These are phyloP conservation scores for Fusarium pseudonygamai DNA, from an alignment of 2,329 filamentous ascomycete genomes.

Conservation along the genomic window DNA sequence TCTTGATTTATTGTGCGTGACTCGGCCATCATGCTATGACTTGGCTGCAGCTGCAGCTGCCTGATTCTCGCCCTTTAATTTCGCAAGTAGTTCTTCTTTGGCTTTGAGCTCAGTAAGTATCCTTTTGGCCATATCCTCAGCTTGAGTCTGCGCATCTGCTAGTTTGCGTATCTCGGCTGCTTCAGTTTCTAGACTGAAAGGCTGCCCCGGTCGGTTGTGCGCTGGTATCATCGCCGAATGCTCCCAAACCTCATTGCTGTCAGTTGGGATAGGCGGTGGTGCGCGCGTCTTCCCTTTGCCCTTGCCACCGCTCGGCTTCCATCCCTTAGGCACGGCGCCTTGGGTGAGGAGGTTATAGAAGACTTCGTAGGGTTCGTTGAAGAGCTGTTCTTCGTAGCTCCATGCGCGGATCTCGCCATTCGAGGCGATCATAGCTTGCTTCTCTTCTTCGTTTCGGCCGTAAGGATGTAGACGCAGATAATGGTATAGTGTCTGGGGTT, in stretches of 20 bases:
- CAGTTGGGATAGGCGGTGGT: conserved; percentile 50
- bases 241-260: conserved; percentile 65
- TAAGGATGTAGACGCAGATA: conserved; percentile 92
- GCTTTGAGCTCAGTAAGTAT: conserved; percentile 69
- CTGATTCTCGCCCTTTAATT: conserved; percentile 68
- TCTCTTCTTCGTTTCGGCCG: conserved; percentile 80
- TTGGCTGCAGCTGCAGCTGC: conserved; percentile 51
- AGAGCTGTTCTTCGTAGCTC: conserved; percentile 92
- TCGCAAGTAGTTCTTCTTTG: conserved; percentile 70
- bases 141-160: conserved; percentile 70
- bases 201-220: conserved; percentile 71
- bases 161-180: conserved; percentile 68
- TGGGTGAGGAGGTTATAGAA: conserved; percentile 89
- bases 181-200: conserved; percentile 79
- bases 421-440: conserved; percentile 65
- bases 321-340: conserved; percentile 67
- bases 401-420: conserved; percentile 77
- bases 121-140: conserved; percentile 67
- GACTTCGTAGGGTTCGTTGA: conserved; percentile 94
- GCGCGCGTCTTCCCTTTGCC: conserved; percentile 58
- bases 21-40: conserved; percentile 39
- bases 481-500: conserved; percentile 95
- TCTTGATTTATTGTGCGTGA: background rate
- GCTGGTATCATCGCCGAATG: conserved; percentile 80
- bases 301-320: conserved; percentile 60